Evolutionary conservation across 2,329 filamentous ascomycete genomes (phyloP), one percentile per base, ranked within the genome.

Genomic region (Sphaerulina musiva): DNA sequence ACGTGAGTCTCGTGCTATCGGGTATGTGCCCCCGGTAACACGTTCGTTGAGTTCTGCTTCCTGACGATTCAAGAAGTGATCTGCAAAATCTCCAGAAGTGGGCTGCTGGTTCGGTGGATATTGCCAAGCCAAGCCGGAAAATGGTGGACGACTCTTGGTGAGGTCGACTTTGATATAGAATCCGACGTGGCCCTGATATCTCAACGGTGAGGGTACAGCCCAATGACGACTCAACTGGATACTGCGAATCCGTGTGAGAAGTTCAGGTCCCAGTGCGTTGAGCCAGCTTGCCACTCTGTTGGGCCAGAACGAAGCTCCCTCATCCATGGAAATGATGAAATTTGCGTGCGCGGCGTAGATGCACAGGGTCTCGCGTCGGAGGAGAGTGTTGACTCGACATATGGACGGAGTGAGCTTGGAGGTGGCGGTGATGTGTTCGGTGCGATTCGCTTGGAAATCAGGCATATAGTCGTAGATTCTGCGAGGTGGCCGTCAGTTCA

Each of bases 101-200:
- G 26, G 26, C 6, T 26, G 26, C 6, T 26, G 26, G 26, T 4
- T 26, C 26, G 26, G 6, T 26, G 26, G 6, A 26, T 4, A 26
- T 6, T 26, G 4, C 26, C 4, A 26, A 6, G 6, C 26, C 6
- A 26, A 26, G 26, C 6, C 26, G 26, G 26, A 26, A 26, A 6
- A 26, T 26, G 26, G 26, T 26, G 14, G 14, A 17, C 6, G 26
- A 26, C 1, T 26, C 26, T 26, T 26, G 26, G 6, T 26, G 6
- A 26, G 26, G 26, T 62, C 59, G 4, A 66, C 32, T 10, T 56
- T 56, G 0, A 67, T 20, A 42, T 67, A 66, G 49, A 67, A 67
- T 5, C 64, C 64, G 0, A 65, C 63, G 42, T 65, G 62, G 7
- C 62, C 62, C 51, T 65, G 58, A 51, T 57, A 59, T 14, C 61